These are phyloP conservation scores for Musa troglodytarum DNA, from an alignment of 176 grass and related monocot species.

Conservation along the genomic window DNA sequence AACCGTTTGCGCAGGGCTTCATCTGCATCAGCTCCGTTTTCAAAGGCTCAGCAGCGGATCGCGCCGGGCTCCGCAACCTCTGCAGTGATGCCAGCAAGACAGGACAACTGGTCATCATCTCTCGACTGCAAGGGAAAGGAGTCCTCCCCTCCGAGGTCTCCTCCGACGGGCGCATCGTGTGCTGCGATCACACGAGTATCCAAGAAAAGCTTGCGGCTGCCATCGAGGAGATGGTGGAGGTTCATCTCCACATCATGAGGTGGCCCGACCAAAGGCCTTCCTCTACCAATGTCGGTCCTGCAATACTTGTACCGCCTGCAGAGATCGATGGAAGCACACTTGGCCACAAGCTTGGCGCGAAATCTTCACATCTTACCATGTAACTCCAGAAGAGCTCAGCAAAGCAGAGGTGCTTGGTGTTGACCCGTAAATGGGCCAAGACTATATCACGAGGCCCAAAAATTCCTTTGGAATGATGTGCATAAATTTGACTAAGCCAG, in stretches of 20 bases:
- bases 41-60: slow-evolving; percentile 1
- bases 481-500: neutral
- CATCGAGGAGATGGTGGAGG: neutral
- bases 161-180: neutral
- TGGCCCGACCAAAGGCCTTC: neutral
- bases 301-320: neutral
- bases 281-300: neutral
- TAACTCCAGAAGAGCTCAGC: no score
- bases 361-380: no score
- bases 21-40: slow-evolving; percentile 4
- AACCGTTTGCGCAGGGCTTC: neutral
- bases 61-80: neutral
- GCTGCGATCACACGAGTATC: neutral
- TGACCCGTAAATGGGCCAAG: no score
- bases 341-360: neutral
- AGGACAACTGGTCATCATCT: neutral
- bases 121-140: neutral
- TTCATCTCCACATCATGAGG: slow-evolving; percentile 10
- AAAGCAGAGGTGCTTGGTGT: no score
- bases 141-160: neutral
- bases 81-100: neutral
- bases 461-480: no score
- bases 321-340: neutral
- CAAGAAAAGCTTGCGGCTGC: neutral
- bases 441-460: no score